Evolutionary conservation across 306 rosid genomes (phyloP), one percentile per base, ranked within the genome.

Genomic region (Corylus heterophylla): DNA sequence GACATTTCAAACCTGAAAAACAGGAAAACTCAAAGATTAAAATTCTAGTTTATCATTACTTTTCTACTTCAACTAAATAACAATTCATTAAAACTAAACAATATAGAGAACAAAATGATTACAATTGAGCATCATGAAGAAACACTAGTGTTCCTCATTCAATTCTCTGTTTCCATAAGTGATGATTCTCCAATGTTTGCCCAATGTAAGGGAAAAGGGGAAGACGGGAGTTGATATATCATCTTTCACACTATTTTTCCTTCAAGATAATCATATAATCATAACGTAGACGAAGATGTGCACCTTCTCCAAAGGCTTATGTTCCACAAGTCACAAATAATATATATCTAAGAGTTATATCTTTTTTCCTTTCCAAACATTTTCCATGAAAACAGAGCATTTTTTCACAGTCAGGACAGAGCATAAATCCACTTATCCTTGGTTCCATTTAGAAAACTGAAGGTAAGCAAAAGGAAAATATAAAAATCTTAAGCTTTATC

Each of bases 1-100:
- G 89, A 82, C 89, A 83, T 86, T 75, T 81, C 82, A 70, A 50
- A 70, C 80, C 88, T 85, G 85, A 78, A 73, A 82, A 71, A 62
- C 71, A 68, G 54, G 55, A 71, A 13, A 50, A 17, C 18, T 10
- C 54, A 31, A 31, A 52, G 5, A 39, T 61, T 42, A 22, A 76
- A 14, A 18, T 12, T 73, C 25, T 35, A 10, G 12, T 35, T 71
- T 12, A 49, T 16, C 5, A 50, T 22, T 42, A 4, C 22, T 14
- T 20, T 51, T 63, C 44, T 49, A n/a, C 29, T 29, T 49, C 27
- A 52, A 35, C 58, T 13, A 35, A 59, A 59, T 7, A 25, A 59
- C 37, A 59, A 59, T 25, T 25, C 66, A 59, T 22, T 59, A 22
- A 25, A 27, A 59, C 1, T 3, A 2, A 25, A 59, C 4, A 59